A percentile compares a stretch with the other conserved stretches of the same genome.
Evolutionary conservation across 1,284 basidiomycete species (phyloP).

Genomic region (Xerocomus subilludens): DNA sequence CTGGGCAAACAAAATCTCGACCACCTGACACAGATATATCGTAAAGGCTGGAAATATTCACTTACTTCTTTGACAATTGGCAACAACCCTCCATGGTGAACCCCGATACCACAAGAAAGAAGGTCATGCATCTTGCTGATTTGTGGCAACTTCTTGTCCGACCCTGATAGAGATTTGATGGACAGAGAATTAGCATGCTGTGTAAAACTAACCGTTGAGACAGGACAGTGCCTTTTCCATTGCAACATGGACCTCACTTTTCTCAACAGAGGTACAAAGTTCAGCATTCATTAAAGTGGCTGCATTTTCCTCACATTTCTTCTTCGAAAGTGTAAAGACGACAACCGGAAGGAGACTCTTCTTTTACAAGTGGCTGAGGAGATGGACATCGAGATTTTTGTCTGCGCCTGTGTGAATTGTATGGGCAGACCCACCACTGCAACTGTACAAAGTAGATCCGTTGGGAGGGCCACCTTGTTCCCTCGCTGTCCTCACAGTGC

Average conservation of each 20-base stretch:
- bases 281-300: slow-evolving; percentile 89
- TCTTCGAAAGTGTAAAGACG: slow-evolving; percentile 98
- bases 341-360: slow-evolving; percentile 91
- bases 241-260: slow-evolving; percentile 95
- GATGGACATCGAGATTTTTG: slow-evolving; percentile 94
- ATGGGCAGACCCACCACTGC: slow-evolving; percentile 66
- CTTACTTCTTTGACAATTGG: slow-evolving; percentile 96
- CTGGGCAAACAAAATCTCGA: slow-evolving; percentile 95
- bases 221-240: slow-evolving; percentile 93
- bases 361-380: slow-evolving; percentile 90
- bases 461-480: slow-evolving; percentile 61
- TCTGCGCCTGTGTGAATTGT: slow-evolving; percentile 77
- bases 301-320: slow-evolving; percentile 96
- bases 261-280: slow-evolving; percentile 88
- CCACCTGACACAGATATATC: slow-evolving; percentile 68
- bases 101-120: slow-evolving; percentile 92
- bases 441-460: slow-evolving; percentile 56
- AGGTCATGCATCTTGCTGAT: slow-evolving; percentile 93
- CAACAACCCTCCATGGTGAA: slow-evolving; percentile 96
- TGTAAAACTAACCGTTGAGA: slow-evolving; percentile 77
- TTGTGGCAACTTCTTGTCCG: slow-evolving; percentile 95
- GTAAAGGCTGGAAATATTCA: background rate
- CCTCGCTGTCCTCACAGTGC: slow-evolving; percentile 70
- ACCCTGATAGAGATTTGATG: slow-evolving; percentile 62
- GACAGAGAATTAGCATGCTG: slow-evolving; percentile 14